Evolutionary conservation across 129 eudicot genomes (phyloP).

Genomic region (Ambrosia artemisiifolia): DNA sequence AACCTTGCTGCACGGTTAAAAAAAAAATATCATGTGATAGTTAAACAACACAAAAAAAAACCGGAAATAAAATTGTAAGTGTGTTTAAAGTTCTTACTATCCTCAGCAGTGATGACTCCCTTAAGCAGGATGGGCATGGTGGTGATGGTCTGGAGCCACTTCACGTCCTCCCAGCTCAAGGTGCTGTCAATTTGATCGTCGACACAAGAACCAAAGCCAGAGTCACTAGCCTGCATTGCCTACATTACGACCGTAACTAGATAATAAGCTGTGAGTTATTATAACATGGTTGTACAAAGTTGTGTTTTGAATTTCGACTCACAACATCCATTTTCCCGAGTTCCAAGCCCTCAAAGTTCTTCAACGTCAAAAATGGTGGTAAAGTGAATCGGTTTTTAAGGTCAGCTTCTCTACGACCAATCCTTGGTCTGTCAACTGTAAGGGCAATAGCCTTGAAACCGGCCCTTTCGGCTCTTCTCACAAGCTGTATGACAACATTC

Average conservation of each 20-base stretch:
- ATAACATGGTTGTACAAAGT: background rate
- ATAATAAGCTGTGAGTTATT: background rate
- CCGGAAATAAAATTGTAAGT: background rate
- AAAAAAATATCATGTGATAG: background rate
- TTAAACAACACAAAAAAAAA: background rate
- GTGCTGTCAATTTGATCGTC: conserved; percentile 97
- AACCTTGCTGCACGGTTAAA: conserved; percentile 65
- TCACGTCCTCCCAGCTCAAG: conserved; percentile 93
- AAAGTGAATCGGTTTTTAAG: conserved; percentile 88
- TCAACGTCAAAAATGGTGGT: conserved; percentile 80
- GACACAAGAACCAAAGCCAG: conserved; percentile 88
- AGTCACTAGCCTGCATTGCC: conserved; percentile 70
- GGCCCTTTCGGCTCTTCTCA: conserved; percentile 87
- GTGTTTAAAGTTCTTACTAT: conserved; percentile 45
- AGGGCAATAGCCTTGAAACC: conserved; percentile 97
- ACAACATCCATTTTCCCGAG: conserved; percentile 91
- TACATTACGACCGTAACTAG: background rate
- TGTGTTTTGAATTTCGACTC: conserved; percentile 29
- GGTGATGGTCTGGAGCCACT: conserved; percentile 96
- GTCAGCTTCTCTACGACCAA: conserved; percentile 96
- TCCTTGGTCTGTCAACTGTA: conserved; percentile 93
- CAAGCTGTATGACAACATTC: conserved; percentile 81
- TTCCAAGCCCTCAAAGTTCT: conserved; percentile 92
- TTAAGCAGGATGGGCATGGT: conserved; percentile 82
- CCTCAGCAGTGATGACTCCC: conserved; percentile 98